phyloP scores from a whole-genome alignment of 2,329 filamentous ascomycete species.

The Xylariales sp. region DNA sequence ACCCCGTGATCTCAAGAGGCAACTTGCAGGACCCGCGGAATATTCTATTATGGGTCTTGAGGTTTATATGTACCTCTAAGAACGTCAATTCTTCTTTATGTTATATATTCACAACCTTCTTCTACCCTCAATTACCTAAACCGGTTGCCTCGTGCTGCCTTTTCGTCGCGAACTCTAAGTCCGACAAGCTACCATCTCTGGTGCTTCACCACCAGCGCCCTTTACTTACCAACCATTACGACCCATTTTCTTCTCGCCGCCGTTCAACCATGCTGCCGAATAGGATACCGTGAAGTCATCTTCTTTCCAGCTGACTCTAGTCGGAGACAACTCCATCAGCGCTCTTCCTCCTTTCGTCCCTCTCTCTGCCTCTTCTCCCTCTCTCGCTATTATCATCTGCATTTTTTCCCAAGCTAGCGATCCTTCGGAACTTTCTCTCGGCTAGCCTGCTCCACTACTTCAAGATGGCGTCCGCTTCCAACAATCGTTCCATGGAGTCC shows the following conservation, averaged over 20 bases:
- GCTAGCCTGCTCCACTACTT: conserved; percentile 35
- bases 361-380: too few species aligned
- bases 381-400: conserved; percentile 19
- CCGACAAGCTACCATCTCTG: conserved; percentile 20
- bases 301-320: conserved; percentile 49
- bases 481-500: conserved; percentile 74
- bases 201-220: conserved; percentile 20
- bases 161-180: conserved; percentile 26
- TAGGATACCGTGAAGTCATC: conserved; percentile 49
- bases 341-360: neutral
- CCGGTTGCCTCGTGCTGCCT: conserved; percentile 22
- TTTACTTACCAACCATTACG: conserved; percentile 17
- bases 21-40: conserved; percentile 31
- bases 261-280: conserved; percentile 50
- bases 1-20: conserved; percentile 29
- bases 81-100: conserved; percentile 22
- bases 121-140: conserved; percentile 23
- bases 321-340: conserved; percentile 41
- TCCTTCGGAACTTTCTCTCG: conserved; percentile 25
- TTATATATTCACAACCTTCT: conserved; percentile 25
- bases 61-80: conserved; percentile 32
- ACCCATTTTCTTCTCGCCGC: conserved; percentile 17
- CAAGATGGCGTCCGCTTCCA: conserved; percentile 50
- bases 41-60: conserved; percentile 36
- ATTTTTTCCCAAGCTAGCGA: conserved; percentile 16